Conservation (phyloP, 106 monocot genomes). For the Gastrodia elata region DNA sequence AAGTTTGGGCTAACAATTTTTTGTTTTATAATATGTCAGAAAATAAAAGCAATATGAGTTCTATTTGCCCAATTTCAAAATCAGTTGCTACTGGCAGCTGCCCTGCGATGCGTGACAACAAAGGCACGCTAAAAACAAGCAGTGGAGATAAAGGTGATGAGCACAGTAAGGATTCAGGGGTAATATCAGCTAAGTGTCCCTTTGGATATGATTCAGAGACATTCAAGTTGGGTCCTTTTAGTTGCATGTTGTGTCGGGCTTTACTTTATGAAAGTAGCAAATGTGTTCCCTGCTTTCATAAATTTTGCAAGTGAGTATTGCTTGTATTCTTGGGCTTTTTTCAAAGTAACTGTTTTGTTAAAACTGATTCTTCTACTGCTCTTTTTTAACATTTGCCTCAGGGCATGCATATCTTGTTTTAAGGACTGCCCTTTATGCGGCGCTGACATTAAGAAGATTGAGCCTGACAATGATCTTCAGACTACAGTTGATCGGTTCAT, state of each 20-base stretch:
- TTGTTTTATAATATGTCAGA: slow-evolving; percentile 11
- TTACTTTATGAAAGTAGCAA: slow-evolving; percentile 83
- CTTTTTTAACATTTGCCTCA: slow-evolving; percentile 14
- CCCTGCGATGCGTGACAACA: slow-evolving; percentile 38
- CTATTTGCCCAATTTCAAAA: slow-evolving; percentile 81
- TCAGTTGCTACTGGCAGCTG: slow-evolving; percentile 34
- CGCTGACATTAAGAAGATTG: slow-evolving; percentile 87
- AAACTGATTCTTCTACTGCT: background rate
- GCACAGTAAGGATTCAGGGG: slow-evolving; percentile 25
- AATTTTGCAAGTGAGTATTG: slow-evolving; percentile 90
- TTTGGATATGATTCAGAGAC: slow-evolving; percentile 93
- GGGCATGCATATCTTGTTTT: slow-evolving; percentile 79
- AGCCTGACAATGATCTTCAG: slow-evolving; percentile 84
- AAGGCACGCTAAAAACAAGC: background rate
- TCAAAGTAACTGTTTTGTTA: background rate
- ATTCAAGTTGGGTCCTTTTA: slow-evolving; percentile 88
- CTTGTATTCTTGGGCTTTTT: background rate
- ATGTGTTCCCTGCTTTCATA: slow-evolving; percentile 84
- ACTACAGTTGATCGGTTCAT: slow-evolving; percentile 74
- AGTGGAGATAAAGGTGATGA: slow-evolving; percentile 16
- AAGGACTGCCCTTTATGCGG: slow-evolving; percentile 95
- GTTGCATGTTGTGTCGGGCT: slow-evolving; percentile 83
- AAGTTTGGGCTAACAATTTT: background rate
- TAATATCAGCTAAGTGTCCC: slow-evolving; percentile 74
- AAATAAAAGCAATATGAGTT: slow-evolving; percentile 51